Evolutionary conservation across 805 yeast species (phyloP), one percentile per base, ranked within the genome.

Genomic region (Saccharomycopsis schoenii): DNA sequence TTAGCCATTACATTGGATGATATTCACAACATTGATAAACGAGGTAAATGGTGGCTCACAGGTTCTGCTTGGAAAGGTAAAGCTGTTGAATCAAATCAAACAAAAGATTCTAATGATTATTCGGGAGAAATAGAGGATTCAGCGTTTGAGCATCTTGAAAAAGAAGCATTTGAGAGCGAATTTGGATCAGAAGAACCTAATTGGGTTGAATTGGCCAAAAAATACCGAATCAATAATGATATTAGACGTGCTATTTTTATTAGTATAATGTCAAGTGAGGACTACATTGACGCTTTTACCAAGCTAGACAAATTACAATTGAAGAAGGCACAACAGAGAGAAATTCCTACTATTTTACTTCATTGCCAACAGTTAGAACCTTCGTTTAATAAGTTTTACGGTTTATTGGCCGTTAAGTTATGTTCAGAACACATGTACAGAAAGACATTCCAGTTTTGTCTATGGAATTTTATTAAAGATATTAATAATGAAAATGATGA

Each of bases 11-110:
- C 89, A 2, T 75, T 93, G 21, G 85, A 83, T 55, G 99, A 94
- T 74, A 90, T 94, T 61, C 83, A 81, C 57, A 83, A 82, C 63
- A 79, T 89, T 25, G 88, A 86, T 14, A 82, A 86, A 0, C 83
- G 84, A 65, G 99, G 99, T 61, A 94, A 93, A 73, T 94, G 99
- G 99, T 94, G 99, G 99, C 77, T 94, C 39, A 93, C 94, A 37
- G 99, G 99, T 57, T 89, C 98, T 0, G 97, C 99, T 0, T 94
- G 97, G 97, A 89, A 84, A 68, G 97, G 97, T 2, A 54, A 59
- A 29, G 17, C 41, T 14, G 62, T 59, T 1, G 55, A 60, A 21
- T 61, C 40, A 29, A 50, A 62, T 6, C 60, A 52, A 3, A 37
- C 40, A 17, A 59, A 62, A 2, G 66, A 60, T 17, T 19, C 56